These are phyloP conservation scores for Gracilaria caudata DNA, from an alignment of 23 red algal species.

Conservation along the genomic window DNA sequence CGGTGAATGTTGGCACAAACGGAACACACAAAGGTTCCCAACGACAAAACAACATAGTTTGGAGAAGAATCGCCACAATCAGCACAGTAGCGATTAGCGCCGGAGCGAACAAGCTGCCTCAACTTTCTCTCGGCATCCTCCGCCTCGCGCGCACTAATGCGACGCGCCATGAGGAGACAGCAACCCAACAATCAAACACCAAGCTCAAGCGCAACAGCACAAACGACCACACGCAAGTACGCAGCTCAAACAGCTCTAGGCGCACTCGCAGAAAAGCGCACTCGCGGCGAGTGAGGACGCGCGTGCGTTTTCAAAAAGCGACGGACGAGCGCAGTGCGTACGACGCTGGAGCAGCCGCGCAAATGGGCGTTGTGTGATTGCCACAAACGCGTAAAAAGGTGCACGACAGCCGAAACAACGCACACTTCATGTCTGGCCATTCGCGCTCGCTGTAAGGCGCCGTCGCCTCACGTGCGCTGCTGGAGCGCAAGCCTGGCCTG, in stretches of 20 bases:
- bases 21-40: slow-evolving; percentile 83
- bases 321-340: too few relatives aligned
- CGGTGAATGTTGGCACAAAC: slow-evolving; percentile 79
- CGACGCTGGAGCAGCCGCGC: not conserved
- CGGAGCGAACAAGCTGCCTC: slow-evolving; percentile 13
- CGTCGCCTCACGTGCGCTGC: not conserved
- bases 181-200: not conserved
- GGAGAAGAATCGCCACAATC: slow-evolving; percentile 76
- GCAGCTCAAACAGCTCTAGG: not conserved
- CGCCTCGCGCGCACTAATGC: slow-evolving; percentile 61
- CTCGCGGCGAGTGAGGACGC: too few relatives aligned
- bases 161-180: slow-evolving; percentile 52
- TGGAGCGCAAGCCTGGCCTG: not conserved
- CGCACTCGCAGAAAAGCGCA: not conserved
- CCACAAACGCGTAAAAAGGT: not conserved
- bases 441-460: not conserved
- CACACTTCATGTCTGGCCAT: not conserved
- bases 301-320: too few relatives aligned
- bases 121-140: slow-evolving; percentile 81
- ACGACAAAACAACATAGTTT: slow-evolving; percentile 67
- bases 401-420: not conserved
- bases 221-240: not conserved
- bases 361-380: slow-evolving; percentile 1
- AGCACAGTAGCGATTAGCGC: slow-evolving; percentile 80
- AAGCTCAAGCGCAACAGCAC: not conserved